Base-by-base conservation (phyloP, 2,329 filamentous ascomycete genomes). In the Escovopsis sp. region DNA sequence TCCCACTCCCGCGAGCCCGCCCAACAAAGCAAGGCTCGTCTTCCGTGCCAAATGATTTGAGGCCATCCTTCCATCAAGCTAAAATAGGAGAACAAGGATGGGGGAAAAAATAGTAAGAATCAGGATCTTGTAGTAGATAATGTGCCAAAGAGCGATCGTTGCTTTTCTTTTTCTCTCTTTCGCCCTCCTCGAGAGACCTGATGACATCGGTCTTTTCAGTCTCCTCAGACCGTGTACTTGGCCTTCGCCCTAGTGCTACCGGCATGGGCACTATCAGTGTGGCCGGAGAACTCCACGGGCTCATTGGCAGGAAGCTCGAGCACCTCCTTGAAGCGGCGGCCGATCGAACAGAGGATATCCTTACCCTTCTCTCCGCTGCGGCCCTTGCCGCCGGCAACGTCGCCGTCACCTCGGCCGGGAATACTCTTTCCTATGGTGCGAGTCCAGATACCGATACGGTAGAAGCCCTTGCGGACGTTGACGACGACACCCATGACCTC, bases 401-500 rank as follows among this genome's bases (percentile, higher is more conserved):
- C 80, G 35, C 76, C 79, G 46, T 82, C 80, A 45, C 83, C 82
- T 51, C 85, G 82, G 46, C 77, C 78, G 2, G 82, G 80, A 47
- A 88, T 80, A 57, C 74, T 75, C 71, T 89, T 89, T 59, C 89
- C 89, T 43, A 86, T 86, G 45, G 88, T 94, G 57, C 87, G 83
- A 49, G 91, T 98, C 91, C 93, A 98, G 54, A 96, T 78, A 59
- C 89, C 88, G 53, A 98, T 83, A 70, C 91, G 85, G 75, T 87
- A 98, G 70, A 98, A 96, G 41, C 84, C 88, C 72, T 94, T 95
- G 64, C 91, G 84, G 46, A 98, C 89, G 65, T 98, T 98, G 70
- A 96, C 88, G 26, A 98, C 91, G 32, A 98, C 93, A 50, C 91
- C 91, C 91, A 96, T 96, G 62, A 98, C 83, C 66, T 98, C 93